A percentile compares a stretch with the other conserved stretches of the same genome.
Evolutionary conservation across 192 early-diverging fungal genomes (phyloP).

Genomic region (Neocallimastix lanati): DNA sequence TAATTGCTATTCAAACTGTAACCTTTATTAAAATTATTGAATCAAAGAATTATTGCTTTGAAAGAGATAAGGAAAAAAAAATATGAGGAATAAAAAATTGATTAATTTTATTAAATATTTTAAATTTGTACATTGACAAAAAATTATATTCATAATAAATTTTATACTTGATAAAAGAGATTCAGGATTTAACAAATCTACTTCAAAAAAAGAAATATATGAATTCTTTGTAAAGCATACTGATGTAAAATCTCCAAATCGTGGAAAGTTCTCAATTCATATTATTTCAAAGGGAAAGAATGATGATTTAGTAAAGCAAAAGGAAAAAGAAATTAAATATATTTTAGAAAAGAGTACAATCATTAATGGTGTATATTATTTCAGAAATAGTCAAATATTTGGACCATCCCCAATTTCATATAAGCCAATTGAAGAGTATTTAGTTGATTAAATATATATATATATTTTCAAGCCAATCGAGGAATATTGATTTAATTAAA

Average conservation of each 20-base stretch:
- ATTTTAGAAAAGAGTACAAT: not conserved
- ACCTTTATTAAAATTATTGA: not conserved
- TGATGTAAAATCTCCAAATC: constrained; percentile 19
- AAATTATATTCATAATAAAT: too few species aligned
- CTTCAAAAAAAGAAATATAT: constrained; percentile 22
- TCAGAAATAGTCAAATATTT: not conserved
- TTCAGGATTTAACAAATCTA: constrained; percentile 27
- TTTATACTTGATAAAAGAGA: constrained; percentile 27
- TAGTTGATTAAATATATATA: not conserved
- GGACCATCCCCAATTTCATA: not conserved
- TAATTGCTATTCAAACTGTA: not conserved
- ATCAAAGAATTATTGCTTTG: not conserved
- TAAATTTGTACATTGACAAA: too few species aligned
- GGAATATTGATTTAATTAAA: too few species aligned
- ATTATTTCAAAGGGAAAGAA: constrained; percentile 20
- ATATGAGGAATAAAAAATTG: too few species aligned
- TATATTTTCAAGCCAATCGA: too few species aligned
- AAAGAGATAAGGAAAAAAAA: not conserved
- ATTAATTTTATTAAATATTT: too few species aligned
- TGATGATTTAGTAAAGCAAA: not conserved
- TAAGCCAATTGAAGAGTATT: not conserved
- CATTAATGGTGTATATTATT: not conserved
- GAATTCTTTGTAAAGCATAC: constrained; percentile 42
- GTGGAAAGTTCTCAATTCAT: constrained; percentile 51
- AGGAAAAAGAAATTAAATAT: not conserved